Conservation (phyloP, 805 yeast species). For the Candida ulmi region DNA sequence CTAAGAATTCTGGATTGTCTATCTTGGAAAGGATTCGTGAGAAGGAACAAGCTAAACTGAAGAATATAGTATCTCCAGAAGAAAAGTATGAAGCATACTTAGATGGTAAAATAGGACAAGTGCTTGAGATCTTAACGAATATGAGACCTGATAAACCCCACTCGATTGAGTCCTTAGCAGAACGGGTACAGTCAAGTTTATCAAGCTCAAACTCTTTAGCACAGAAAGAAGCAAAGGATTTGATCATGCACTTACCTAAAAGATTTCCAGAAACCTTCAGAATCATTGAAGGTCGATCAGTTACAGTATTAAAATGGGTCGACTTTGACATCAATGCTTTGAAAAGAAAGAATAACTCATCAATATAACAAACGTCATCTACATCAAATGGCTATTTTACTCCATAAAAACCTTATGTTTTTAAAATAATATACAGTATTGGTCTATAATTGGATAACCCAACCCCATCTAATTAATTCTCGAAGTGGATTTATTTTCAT, state of each 20-base stretch:
- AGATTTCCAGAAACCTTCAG: slow-evolving; percentile 18
- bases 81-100: slow-evolving; percentile 19
- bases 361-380: not conserved
- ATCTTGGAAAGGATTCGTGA: slow-evolving; percentile 33
- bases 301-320: slow-evolving; percentile 18
- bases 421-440: too few relatives aligned
- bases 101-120: slow-evolving; percentile 23
- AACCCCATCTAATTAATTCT: not conserved
- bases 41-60: slow-evolving; percentile 26
- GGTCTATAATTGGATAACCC: too few relatives aligned
- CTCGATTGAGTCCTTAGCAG: slow-evolving; percentile 13
- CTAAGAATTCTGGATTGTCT: slow-evolving; percentile 30
- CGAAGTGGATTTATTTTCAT: not conserved
- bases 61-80: slow-evolving; percentile 17
- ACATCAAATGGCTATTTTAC: too few relatives aligned
- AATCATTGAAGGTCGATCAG: slow-evolving; percentile 9
- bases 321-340: slow-evolving; percentile 16
- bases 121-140: slow-evolving; percentile 25
- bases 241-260: slow-evolving; percentile 9
- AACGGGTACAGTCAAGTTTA: slow-evolving; percentile 15
- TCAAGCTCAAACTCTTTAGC: slow-evolving; percentile 10
- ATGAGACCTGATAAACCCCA: slow-evolving; percentile 20
- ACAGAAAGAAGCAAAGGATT: slow-evolving; percentile 17
- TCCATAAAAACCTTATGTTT: too few relatives aligned
- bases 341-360: not conserved